Evolutionary conservation across 192 early-diverging fungal genomes (phyloP).

Genomic region (Coemansia sp.): DNA sequence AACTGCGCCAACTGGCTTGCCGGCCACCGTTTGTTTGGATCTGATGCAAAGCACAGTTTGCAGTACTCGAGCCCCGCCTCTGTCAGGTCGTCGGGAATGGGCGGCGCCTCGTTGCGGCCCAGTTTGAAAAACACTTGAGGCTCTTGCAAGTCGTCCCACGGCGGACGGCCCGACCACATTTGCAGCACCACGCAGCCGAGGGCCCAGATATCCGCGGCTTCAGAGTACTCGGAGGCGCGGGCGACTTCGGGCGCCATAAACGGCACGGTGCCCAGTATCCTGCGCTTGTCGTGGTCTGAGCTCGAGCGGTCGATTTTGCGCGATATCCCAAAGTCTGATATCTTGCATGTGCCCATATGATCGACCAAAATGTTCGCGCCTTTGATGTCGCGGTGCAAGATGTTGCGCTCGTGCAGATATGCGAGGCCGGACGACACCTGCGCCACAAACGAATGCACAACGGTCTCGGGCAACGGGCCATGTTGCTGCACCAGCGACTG

Average conservation of each 20-base stretch:
- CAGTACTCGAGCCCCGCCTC: slow-evolving; percentile 72
- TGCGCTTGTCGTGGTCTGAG: slow-evolving; percentile 16
- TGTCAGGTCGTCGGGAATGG: slow-evolving; percentile 73
- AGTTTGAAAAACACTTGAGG: slow-evolving; percentile 70
- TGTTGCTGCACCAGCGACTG: slow-evolving; percentile 71
- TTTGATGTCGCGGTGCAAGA: slow-evolving; percentile 82
- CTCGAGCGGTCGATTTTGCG: slow-evolving; percentile 53
- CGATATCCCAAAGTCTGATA: slow-evolving; percentile 95
- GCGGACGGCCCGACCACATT: slow-evolving; percentile 88
- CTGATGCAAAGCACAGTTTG: slow-evolving; percentile 69
- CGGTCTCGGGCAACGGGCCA: slow-evolving; percentile 70
- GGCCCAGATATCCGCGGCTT: slow-evolving; percentile 92
- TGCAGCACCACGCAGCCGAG: slow-evolving; percentile 88
- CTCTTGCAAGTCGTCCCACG: slow-evolving; percentile 61
- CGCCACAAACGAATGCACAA: slow-evolving; percentile 69
- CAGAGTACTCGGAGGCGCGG: slow-evolving; percentile 73
- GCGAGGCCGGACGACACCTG: slow-evolving; percentile 84
- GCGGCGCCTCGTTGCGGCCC: slow-evolving; percentile 77
- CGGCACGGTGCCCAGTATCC: slow-evolving; percentile 73
- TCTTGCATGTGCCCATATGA: slow-evolving; percentile 86
- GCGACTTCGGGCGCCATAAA: slow-evolving; percentile 99
- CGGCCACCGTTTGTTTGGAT: slow-evolving; percentile 76
- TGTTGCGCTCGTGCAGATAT: slow-evolving; percentile 77
- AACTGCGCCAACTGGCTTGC: slow-evolving; percentile 71
- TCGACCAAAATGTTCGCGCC: slow-evolving; percentile 77